Conservation (phyloP, 192 early-diverging fungal species). For the Coemansia sp. region DNA sequence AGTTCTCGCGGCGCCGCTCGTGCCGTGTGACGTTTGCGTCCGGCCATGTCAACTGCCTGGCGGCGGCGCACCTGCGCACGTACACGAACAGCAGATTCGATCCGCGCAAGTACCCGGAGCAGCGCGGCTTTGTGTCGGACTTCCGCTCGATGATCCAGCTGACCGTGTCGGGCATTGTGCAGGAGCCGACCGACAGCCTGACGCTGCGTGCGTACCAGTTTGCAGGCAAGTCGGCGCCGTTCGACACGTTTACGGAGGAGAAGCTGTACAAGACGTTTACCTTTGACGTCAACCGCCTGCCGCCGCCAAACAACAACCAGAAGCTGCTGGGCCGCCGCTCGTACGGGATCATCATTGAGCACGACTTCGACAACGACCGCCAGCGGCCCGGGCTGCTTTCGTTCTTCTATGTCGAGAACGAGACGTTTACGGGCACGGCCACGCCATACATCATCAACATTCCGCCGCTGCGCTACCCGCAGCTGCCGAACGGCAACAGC, state of each 20-base stretch:
- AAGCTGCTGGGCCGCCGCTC: conserved; percentile 65
- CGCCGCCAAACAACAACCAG: conserved; percentile 49
- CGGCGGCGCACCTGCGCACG: conserved; percentile 62
- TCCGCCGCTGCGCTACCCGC: conserved; percentile 48
- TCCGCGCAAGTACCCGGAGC: conserved; percentile 50
- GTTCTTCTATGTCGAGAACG: conserved; percentile 56
- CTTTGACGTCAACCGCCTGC: conserved; percentile 60
- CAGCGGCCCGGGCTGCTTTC: conserved; percentile 44
- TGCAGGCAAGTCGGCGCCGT: conserved; percentile 57
- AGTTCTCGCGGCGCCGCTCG: conserved; percentile 60
- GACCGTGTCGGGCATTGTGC: conserved; percentile 75
- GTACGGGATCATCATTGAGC: conserved; percentile 56
- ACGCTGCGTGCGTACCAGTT: conserved; percentile 63
- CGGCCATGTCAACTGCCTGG: conserved; percentile 79
- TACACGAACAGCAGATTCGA: conserved; percentile 45
- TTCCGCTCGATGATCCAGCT: conserved; percentile 80
- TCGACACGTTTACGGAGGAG: conserved; percentile 69
- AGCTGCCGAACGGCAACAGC: conserved; percentile 9
- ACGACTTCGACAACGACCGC: conserved; percentile 50
- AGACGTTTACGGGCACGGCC: conserved; percentile 46
- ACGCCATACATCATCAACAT: conserved; percentile 51
- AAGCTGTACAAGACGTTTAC: conserved; percentile 73
- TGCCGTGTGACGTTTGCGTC: conserved; percentile 78
- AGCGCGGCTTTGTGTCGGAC: conserved; percentile 59
- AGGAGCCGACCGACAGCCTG: conserved; percentile 68